Evolutionary conservation across 257 asterid species (phyloP).

Genomic region (Vinca minor): DNA sequence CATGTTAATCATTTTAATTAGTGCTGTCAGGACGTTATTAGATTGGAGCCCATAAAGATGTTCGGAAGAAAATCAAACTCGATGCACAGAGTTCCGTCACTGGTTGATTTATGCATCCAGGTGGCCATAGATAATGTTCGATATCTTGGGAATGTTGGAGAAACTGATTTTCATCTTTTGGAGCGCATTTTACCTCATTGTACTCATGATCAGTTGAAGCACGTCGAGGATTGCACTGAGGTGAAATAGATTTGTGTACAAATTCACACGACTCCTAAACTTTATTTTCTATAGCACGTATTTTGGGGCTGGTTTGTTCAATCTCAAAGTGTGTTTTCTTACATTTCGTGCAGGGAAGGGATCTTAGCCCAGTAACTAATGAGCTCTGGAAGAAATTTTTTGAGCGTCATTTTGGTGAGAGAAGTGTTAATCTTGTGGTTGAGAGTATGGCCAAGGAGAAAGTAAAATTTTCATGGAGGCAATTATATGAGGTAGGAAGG

Average conservation of each 20-base stretch:
- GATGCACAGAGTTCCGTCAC: conserved; percentile 44
- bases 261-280: background rate
- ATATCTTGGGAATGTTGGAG: conserved; percentile 87
- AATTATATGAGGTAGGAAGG: conserved; percentile 49
- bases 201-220: conserved; percentile 56
- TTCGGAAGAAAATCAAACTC: conserved; percentile 3
- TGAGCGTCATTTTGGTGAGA: conserved; percentile 47
- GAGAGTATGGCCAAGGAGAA: conserved; percentile 42
- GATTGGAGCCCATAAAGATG: conserved; percentile 12
- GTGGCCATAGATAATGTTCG: conserved; percentile 60
- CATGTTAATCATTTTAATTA: background rate
- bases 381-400: conserved; percentile 63
- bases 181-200: conserved; percentile 79
- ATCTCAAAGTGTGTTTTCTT: background rate
- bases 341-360: conserved; percentile 50
- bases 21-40: background rate
- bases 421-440: conserved; percentile 30
- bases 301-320: background rate
- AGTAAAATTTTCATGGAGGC: conserved; percentile 53
- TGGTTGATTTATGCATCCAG: conserved; percentile 73
- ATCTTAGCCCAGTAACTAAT: conserved; percentile 77
- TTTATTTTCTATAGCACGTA: background rate
- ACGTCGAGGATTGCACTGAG: conserved; percentile 59
- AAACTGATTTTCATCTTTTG: conserved; percentile 58
- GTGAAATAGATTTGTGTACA: conserved; percentile 27